Evolutionary conservation across 1,284 basidiomycete genomes (phyloP), one percentile per base, ranked within the genome.

Genomic region (Ceratobasidium theobromae): DNA sequence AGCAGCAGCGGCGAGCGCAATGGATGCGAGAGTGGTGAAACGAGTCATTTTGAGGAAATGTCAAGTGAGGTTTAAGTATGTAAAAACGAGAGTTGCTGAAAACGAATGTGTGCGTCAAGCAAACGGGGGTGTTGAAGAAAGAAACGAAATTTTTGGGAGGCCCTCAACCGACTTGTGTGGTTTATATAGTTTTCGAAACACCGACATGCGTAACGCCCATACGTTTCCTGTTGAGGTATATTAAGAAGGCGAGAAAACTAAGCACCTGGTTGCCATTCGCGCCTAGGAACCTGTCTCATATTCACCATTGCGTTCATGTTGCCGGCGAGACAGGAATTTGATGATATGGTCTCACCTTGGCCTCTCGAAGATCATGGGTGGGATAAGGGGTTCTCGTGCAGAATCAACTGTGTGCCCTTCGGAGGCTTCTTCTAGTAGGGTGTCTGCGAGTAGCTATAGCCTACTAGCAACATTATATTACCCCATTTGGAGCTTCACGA

Each of bases 41-140:
- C 46, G 58, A 6, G 45, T 51, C 58, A 62, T 62, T 25, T 40
- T 49, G 21, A 12, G 14, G 41, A 21, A 41, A 46, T 38, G 8
- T 51, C 25, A 46, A 51, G 33, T 9, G 43, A 11, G 46, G 18
- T 51, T 51, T 6, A 30, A 27, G 48, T 14, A 14, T 51, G 35
- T 33, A 41, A 11, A 30, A 51, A 33, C 25, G 48, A 62, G 38
- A 62, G 58, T 18, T 6, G 46, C n/a, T 8, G 23, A 23, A 62
- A 62, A 62, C 18, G 58, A 62, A 62, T 62, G 58, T 62, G 58
- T 8, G 33, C 45, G 35, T 28, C 48, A 21, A 35, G 43, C 32
- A 49, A 48, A 51, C 46, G 33, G 46, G 18, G 23, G 27, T 27
- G 21, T 45, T 46, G 30, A 16, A 62, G 58, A 30, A 38, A 49